Percentiles rank a stretch among this genome's conserved stretches.
Conservation (phyloP, 306 rosid genomes). For the Dalbergia cochinchinensis region DNA sequence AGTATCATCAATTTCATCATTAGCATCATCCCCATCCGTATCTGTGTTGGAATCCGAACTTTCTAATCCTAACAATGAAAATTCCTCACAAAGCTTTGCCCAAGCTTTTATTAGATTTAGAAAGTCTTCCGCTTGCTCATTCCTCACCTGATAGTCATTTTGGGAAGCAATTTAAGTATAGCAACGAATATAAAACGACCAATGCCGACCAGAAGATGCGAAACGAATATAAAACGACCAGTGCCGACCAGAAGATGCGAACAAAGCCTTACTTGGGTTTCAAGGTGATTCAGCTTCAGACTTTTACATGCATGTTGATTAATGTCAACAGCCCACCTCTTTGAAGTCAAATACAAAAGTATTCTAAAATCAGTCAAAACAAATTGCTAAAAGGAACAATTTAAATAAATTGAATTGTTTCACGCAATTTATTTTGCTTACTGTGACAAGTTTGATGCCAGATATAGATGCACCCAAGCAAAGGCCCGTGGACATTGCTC, state of each 20-base stretch:
- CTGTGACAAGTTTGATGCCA: conserved; percentile 56
- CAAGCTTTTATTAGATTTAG: conserved; percentile 51
- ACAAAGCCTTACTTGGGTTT: conserved; percentile 50
- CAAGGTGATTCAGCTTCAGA: conserved; percentile 55
- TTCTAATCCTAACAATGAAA: conserved; percentile 24
- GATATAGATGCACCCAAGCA: conserved; percentile 54
- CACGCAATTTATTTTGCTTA: conserved; percentile 24
- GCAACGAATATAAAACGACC: not conserved
- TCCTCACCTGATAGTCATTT: conserved; percentile 50
- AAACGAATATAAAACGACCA: not conserved
- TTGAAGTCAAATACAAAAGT: conserved; percentile 13
- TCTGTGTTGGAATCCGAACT: conserved; percentile 20
- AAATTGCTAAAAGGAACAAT: not conserved
- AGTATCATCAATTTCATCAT: conserved; percentile 1
- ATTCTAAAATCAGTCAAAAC: not conserved
- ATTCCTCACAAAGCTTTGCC: conserved; percentile 50
- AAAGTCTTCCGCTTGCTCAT: conserved; percentile 55
- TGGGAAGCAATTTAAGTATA: not conserved
- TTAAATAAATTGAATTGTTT: not conserved
- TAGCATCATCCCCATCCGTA: not conserved
- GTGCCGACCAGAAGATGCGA: not conserved
- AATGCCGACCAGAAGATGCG: not conserved
- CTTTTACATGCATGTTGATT: conserved; percentile 52
- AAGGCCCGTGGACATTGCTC: conserved; percentile 66
- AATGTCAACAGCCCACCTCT: conserved; percentile 64